phyloP scores from a whole-genome alignment of 768 basidiomycete species.

The Pleurotus salmoneostramineus region DNA sequence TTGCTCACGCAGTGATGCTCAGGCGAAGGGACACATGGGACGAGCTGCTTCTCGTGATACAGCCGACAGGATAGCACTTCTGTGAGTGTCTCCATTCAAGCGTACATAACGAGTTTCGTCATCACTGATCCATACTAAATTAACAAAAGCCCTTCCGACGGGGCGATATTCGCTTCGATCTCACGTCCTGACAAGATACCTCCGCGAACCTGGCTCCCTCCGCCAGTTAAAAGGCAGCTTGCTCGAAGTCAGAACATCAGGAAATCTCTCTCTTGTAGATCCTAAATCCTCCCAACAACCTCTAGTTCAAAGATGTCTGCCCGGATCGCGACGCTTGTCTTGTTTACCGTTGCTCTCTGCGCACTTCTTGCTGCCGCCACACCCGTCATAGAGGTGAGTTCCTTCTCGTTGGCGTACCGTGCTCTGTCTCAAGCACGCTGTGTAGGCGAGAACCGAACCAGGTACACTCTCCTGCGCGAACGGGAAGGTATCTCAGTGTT shows the following conservation, averaged over 20 bases:
- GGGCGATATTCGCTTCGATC: too few species aligned
- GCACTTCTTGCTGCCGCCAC: constrained; percentile 18
- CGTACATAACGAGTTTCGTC: too few species aligned
- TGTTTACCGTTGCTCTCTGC: constrained; percentile 13
- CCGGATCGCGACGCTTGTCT: constrained; percentile 11
- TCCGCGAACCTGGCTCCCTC: not conserved
- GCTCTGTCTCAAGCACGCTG: not conserved
- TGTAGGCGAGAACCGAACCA: constrained; percentile 6
- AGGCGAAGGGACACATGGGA: too few species aligned
- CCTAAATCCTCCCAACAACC: not conserved
- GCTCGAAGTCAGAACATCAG: not conserved
- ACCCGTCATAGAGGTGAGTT: constrained; percentile 15
- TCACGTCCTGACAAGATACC: not conserved
- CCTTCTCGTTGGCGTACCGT: not conserved
- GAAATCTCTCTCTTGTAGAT: not conserved
- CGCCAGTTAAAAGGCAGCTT: not conserved
- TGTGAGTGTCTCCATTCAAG: too few species aligned
- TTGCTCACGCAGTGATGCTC: too few species aligned
- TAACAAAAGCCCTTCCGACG: too few species aligned
- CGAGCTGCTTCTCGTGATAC: too few species aligned
- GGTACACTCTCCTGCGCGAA: constrained; percentile 12
- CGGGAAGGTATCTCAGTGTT: constrained; percentile 10
- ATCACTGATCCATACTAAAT: too few species aligned
- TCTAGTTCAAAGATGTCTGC: constrained; percentile 11
- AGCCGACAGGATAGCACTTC: too few species aligned